Evolutionary conservation across 306 rosid species (phyloP).

Genomic region (Nissolia schottii): DNA sequence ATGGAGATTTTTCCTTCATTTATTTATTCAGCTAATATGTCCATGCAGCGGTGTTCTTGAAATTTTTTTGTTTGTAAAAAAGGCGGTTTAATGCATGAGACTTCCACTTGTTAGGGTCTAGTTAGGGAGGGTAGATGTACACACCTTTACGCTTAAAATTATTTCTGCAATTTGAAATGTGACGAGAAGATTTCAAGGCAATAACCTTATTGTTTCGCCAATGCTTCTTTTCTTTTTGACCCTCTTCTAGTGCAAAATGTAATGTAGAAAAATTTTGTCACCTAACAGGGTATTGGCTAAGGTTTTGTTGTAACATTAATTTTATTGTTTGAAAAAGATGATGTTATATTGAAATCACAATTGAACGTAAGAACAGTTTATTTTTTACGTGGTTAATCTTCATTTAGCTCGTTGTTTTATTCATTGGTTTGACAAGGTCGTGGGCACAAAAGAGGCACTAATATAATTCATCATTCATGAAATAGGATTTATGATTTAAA

Average conservation of each 20-base stretch:
- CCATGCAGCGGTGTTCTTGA: background rate
- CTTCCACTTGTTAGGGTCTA: no score
- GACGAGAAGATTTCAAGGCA: no score
- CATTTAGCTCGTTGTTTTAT: background rate
- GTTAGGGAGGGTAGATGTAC: no score
- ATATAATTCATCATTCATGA: background rate
- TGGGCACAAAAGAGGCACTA: background rate
- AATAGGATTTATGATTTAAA: background rate
- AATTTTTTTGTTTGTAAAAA: no score
- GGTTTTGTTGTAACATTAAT: constrained; percentile 39
- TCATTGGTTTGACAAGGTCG: background rate
- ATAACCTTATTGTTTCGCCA: no score
- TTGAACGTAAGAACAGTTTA: background rate
- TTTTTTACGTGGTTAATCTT: background rate
- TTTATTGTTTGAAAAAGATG: constrained; percentile 27
- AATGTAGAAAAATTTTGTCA: constrained; percentile 28
- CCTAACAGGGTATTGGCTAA: constrained; percentile 2
- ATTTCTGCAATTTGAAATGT: no score
- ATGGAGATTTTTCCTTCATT: background rate
- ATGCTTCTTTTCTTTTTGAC: no score
- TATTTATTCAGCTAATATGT: constrained; percentile 17
- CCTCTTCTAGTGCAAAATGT: constrained; percentile 24
- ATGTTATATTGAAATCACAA: background rate
- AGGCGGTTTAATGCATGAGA: no score
- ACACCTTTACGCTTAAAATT: no score